Percentiles rank a stretch among this genome's conserved stretches.
These are phyloP conservation scores for Suillus paluster DNA, from an alignment of 768 basidiomycete species.

Conservation along the genomic window DNA sequence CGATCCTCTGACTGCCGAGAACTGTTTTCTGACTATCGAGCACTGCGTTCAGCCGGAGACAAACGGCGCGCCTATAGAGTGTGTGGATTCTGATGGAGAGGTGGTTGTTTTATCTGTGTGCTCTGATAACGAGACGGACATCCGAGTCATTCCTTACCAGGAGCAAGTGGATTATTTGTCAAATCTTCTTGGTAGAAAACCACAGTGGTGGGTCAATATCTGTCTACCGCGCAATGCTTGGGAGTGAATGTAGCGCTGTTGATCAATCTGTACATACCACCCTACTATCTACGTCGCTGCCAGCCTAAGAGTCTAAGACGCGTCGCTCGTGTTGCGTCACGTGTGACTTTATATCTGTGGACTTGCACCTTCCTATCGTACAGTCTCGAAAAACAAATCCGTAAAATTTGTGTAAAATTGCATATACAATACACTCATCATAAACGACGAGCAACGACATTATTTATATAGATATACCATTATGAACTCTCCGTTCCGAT, in stretches of 20 bases:
- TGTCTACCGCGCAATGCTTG: neutral
- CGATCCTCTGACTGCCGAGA: neutral
- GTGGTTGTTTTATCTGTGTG: neutral
- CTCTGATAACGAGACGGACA: neutral
- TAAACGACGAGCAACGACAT: neutral
- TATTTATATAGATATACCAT: neutral
- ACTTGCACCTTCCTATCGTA: too few relatives aligned
- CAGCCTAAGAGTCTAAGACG: too few relatives aligned
- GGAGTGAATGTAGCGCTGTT: neutral
- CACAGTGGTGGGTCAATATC: neutral
- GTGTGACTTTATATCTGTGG: too few relatives aligned
- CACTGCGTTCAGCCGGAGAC: neutral
- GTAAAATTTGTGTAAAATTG: constrained; percentile 2
- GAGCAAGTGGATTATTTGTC: neutral
- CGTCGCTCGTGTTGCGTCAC: too few relatives aligned
- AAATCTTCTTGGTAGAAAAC: neutral
- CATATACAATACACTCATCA: neutral
- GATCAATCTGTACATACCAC: neutral
- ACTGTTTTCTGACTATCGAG: neutral
- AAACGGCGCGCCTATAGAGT: neutral
- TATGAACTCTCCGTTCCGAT: neutral
- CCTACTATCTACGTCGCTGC: too few relatives aligned
- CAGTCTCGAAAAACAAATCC: neutral
- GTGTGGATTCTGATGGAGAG: neutral
- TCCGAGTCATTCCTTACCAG: neutral